Evolutionary conservation across 2,329 filamentous ascomycete genomes (phyloP).

Genomic region (Botrytis aclada): DNA sequence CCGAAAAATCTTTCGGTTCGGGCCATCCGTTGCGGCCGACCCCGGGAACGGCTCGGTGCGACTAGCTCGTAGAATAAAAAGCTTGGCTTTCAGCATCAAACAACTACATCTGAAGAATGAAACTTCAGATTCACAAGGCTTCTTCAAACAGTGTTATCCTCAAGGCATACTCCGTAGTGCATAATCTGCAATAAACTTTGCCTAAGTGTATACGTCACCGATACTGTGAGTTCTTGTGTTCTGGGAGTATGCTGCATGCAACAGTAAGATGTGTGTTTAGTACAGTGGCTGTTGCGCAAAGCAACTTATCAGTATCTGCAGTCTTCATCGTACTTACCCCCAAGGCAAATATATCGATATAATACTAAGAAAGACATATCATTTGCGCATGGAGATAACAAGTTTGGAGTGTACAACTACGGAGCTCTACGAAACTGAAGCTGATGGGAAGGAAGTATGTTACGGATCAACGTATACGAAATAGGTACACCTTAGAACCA

Average conservation of each 20-base stretch:
- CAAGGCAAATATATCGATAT: accelerated
- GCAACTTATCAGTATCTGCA: accelerated
- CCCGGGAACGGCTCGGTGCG: not conserved
- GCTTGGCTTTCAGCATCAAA: not conserved
- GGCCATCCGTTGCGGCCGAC: not conserved
- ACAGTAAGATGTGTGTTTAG: not conserved
- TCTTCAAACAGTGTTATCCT: not conserved
- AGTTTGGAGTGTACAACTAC: not conserved
- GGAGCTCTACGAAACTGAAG: not conserved
- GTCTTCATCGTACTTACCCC: accelerated
- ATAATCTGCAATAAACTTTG: not conserved
- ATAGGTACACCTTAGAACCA: too few species aligned
- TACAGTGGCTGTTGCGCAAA: not conserved
- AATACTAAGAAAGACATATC: not conserved
- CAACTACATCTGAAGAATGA: not conserved
- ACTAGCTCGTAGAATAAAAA: not conserved
- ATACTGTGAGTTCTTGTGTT: not conserved
- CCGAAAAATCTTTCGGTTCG: not conserved
- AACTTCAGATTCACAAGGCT: not conserved
- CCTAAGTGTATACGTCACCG: not conserved
- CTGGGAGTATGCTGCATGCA: not conserved
- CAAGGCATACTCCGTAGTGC: not conserved
- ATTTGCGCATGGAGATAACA: not conserved
- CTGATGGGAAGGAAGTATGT: too few species aligned
- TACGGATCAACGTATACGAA: too few species aligned